Base-by-base conservation (phyloP, 768 basidiomycete species). In the Trametes meyenii region DNA sequence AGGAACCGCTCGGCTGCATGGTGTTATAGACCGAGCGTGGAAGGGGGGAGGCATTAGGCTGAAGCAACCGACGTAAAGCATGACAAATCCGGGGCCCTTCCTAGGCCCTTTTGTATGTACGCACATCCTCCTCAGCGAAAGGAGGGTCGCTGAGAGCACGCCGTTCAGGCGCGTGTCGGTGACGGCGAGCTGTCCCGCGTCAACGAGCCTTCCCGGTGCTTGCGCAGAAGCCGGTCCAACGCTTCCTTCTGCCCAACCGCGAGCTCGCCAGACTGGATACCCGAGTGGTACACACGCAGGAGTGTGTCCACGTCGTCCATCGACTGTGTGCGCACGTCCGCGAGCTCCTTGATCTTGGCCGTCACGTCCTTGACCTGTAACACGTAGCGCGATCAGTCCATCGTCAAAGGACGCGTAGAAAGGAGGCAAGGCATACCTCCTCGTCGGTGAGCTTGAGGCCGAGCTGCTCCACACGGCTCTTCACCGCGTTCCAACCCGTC, bases 241-340 rank as follows among this genome's bases (percentile, higher is more conserved):
- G 92, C 89, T 71, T 91, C 89, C 77, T 89, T 90, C 77, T 98
- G 92, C n/a, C 97, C 95, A 44, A 98, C 89, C 46, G 86, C 87
- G 69, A 99, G 90, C 73, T 92, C 87, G 59, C 97, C 97, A 39
- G 89, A 88, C 71, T 90, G 87, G 74, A 98, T 94, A 36, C 90
- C 94, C 55, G 90, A 90, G 81, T 98, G 95, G 77, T 97, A 98
- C 42, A 98, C 84, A 72, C 97, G 92, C 46, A 99, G 84, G 39
- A 99, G 87, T 35, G 94, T 92, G 76, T 99, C 97, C 62, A 99
- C 97, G 72, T 98, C 96, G 71, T 98, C 96, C 94, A 99, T 98
- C 13, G 92, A 94, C 75, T 99, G 97, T 11, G 96, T 98, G 64
- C 94, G 89, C 56, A 98, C 93, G 70, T 99, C 97, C 11, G 97